These are phyloP conservation scores for Flueggea neowawraea DNA, from an alignment of 441 rosid species.

Conservation along the genomic window DNA sequence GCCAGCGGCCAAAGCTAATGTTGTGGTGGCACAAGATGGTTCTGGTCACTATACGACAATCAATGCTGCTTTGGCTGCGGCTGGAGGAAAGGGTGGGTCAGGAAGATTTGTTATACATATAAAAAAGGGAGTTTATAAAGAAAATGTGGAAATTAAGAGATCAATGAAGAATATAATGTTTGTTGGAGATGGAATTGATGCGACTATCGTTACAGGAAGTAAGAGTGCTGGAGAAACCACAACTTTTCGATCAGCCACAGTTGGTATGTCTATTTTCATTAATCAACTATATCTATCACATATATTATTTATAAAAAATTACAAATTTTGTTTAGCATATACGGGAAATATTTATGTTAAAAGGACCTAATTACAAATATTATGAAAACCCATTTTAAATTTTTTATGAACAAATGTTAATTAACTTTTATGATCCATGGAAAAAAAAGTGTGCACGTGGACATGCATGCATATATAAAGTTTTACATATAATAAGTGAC, in stretches of 20 bases:
- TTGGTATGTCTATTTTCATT: conserved; percentile 41
- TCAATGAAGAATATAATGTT: conserved; percentile 83
- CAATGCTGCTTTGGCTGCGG: conserved; percentile 56
- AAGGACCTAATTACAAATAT: no score
- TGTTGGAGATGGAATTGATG: conserved; percentile 80
- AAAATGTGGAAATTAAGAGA: conserved; percentile 81
- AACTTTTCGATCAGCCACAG: conserved; percentile 77
- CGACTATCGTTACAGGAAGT: conserved; percentile 61
- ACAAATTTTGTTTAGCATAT: no score
- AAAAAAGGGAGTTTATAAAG: conserved; percentile 70
- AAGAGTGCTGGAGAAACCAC: conserved; percentile 64
- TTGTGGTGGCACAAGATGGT: conserved; percentile 78
- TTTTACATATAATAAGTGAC: no score
- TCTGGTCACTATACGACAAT: conserved; percentile 62
- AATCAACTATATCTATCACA: no score
- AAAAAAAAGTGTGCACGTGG: no score
- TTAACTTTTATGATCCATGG: no score
- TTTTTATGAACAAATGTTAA: no score
- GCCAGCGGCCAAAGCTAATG: conserved; percentile 30
- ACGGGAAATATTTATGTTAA: no score
- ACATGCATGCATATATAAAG: no score
- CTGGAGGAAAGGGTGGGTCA: conserved; percentile 27
- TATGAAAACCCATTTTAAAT: no score
- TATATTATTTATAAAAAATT: no score
- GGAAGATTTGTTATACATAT: conserved; percentile 61